A percentile compares a stretch with the other conserved stretches of the same genome.
These are phyloP conservation scores for Cercis canadensis DNA, from an alignment of 306 rosid species.

Conservation along the genomic window DNA sequence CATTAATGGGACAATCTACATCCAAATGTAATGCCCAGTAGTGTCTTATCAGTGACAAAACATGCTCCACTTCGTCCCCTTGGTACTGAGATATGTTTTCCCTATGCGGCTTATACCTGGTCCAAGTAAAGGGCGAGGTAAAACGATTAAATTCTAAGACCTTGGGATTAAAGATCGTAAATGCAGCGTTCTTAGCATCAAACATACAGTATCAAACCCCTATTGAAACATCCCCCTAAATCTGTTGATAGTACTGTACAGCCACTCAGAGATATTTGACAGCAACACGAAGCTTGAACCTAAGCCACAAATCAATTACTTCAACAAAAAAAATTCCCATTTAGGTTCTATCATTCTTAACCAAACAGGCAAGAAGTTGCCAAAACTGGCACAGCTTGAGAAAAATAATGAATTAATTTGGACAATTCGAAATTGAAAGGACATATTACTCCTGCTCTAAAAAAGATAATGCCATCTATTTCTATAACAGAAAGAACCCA, in stretches of 20 bases:
- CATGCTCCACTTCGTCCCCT: conserved; percentile 39
- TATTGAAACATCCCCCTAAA: neutral
- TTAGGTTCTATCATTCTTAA: no score
- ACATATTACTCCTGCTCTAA: no score
- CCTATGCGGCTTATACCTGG: conserved; percentile 28
- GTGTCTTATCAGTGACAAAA: no score
- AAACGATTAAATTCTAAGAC: neutral
- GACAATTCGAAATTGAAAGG: neutral
- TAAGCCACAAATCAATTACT: no score
- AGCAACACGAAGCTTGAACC: neutral
- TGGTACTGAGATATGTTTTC: conserved; percentile 36
- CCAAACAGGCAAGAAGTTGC: no score
- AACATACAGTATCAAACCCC: neutral
- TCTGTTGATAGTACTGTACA: neutral
- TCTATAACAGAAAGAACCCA: no score
- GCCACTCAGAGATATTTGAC: neutral
- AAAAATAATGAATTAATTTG: neutral
- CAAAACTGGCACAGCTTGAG: neutral
- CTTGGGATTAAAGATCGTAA: no score
- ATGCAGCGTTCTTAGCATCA: no score
- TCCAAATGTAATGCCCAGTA: no score
- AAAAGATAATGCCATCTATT: no score
- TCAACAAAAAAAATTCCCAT: no score
- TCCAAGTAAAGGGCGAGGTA: neutral
- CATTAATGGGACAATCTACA: no score